Percentiles rank a stretch among this genome's conserved stretches.
Evolutionary conservation across 257 asterid species (phyloP).

Genomic region (Solanum medicagineum): DNA sequence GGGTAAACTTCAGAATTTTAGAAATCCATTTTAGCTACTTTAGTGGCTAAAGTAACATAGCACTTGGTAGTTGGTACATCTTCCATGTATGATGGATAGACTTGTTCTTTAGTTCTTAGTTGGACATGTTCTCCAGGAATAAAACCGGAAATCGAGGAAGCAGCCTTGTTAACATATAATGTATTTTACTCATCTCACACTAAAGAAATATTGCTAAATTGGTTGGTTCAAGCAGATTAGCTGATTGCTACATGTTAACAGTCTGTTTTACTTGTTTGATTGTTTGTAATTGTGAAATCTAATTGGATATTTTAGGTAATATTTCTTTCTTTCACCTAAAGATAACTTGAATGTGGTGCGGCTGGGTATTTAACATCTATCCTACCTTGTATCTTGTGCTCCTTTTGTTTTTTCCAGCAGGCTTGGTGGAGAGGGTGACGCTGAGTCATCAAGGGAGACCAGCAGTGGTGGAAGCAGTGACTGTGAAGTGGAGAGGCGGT

Average conservation of each 20-base stretch:
- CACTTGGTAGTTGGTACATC: background rate
- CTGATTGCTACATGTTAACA: background rate
- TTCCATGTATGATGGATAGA: background rate
- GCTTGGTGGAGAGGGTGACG: constrained; percentile 20
- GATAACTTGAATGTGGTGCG: background rate
- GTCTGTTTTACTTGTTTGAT: background rate
- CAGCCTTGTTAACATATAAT: background rate
- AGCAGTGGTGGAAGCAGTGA: constrained; percentile 33
- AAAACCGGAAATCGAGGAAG: background rate
- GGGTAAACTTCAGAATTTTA: background rate
- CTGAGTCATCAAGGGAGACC: constrained; percentile 31
- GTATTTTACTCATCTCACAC: background rate
- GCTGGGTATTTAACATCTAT: background rate
- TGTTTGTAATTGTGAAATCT: background rate
- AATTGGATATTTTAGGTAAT: background rate
- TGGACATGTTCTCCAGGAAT: background rate
- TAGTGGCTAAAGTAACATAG: background rate
- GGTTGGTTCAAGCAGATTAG: background rate
- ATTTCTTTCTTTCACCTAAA: background rate
- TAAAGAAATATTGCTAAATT: background rate
- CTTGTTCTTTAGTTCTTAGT: background rate
- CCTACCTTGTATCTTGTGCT: background rate
- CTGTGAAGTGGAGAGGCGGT: constrained; percentile 21
- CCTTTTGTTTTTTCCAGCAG: constrained; percentile 13
- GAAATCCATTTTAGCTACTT: background rate